phyloP scores from a whole-genome alignment of 768 basidiomycete species.

The Sistotremastrum niveocremeum region DNA sequence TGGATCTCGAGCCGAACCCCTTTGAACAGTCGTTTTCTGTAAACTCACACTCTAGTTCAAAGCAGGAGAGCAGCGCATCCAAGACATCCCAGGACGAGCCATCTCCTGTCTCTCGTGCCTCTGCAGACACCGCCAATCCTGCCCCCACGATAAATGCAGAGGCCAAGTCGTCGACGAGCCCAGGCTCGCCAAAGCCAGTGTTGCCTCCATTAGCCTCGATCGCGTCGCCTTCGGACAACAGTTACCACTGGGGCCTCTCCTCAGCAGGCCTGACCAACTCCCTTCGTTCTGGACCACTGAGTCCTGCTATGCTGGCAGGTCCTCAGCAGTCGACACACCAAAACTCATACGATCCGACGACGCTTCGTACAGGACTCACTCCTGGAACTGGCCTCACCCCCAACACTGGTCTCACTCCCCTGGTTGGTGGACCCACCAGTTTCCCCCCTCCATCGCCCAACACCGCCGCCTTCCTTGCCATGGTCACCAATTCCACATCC shows the following conservation, averaged over 20 bases:
- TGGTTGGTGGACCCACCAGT: constrained; percentile 55
- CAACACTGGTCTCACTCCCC: constrained; percentile 72
- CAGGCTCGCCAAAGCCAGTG: constrained; percentile 45
- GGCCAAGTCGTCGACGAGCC: constrained; percentile 6
- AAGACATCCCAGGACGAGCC: constrained; percentile 10
- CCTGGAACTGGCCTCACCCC: constrained; percentile 77
- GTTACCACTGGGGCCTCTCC: constrained; percentile 50
- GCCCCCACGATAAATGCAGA: constrained; percentile 15
- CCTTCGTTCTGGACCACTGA: constrained; percentile 84
- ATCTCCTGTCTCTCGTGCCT: constrained; percentile 36
- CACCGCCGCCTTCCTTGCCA: constrained; percentile 84
- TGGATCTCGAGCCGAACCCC: constrained; percentile 77
- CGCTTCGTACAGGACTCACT: constrained; percentile 60
- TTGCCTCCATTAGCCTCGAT: constrained; percentile 67
- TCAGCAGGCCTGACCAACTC: constrained; percentile 51
- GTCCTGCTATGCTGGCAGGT: constrained; percentile 91
- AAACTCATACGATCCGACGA: constrained; percentile 18
- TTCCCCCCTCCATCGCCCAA: constrained; percentile 81
- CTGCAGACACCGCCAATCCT: constrained; percentile 18
- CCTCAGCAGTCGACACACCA: constrained; percentile 39
- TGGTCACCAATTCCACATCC: constrained; percentile 53
- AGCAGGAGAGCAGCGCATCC: background rate
- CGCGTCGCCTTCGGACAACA: constrained; percentile 34
- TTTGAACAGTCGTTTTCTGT: constrained; percentile 89
- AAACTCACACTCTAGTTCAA: constrained; percentile 15